phyloP scores from a whole-genome alignment of 305 asterid genomes.

The Ajuga reptans region DNA sequence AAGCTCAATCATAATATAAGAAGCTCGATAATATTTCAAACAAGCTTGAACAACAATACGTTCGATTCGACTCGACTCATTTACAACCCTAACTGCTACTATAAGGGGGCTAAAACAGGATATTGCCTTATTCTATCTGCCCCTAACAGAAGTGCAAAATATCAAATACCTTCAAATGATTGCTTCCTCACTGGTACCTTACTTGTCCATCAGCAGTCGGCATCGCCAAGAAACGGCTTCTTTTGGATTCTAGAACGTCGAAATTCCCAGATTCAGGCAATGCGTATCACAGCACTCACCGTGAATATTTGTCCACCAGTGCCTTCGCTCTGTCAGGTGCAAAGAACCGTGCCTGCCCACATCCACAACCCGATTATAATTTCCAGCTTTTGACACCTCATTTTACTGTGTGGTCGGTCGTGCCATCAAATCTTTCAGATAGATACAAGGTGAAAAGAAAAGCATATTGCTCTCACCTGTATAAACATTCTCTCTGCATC shows the following conservation, averaged over 20 bases:
- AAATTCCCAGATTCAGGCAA: neutral
- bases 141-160: neutral
- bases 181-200: neutral
- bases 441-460: neutral
- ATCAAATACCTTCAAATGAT: neutral
- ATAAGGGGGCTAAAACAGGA: too few species aligned
- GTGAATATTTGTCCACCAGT: conserved; percentile 65
- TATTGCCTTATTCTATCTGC: neutral
- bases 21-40: too few species aligned
- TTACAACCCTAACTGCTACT: neutral
- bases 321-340: conserved; percentile 74
- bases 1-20: too few species aligned
- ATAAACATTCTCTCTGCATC: conserved; percentile 94
- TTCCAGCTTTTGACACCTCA: neutral
- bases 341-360: conserved; percentile 72
- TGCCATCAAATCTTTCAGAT: neutral
- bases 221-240: neutral
- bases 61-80: too few species aligned
- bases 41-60: too few species aligned
- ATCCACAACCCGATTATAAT: neutral
- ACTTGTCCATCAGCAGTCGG: neutral
- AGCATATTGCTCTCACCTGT: conserved; percentile 42
- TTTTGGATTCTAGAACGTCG: neutral
- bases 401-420: too few species aligned
- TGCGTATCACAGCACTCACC: conserved; percentile 17